Evolutionary conservation across 257 asterid genomes (phyloP).

Genomic region (Solanum neorickii): DNA sequence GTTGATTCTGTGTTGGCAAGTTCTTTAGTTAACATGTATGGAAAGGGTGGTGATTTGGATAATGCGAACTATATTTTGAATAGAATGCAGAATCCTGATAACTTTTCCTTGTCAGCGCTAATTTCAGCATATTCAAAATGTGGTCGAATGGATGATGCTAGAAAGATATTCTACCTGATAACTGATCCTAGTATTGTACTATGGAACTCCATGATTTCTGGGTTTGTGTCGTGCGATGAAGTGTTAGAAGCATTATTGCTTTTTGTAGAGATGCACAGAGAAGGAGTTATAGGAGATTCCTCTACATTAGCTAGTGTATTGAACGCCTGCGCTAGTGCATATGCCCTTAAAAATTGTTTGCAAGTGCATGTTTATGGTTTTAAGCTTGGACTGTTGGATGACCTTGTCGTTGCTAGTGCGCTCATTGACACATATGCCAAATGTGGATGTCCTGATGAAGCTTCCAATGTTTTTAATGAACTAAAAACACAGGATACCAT

Average conservation of each 20-base stretch:
- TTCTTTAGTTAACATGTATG: slow-evolving; percentile 74
- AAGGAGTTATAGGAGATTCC: slow-evolving; percentile 38
- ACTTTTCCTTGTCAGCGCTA: slow-evolving; percentile 65
- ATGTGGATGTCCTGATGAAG: slow-evolving; percentile 38
- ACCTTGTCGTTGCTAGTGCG: slow-evolving; percentile 57
- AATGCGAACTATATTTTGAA: slow-evolving; percentile 29
- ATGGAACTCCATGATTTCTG: slow-evolving; percentile 73
- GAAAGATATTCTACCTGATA: slow-evolving; percentile 33
- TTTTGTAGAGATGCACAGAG: slow-evolving; percentile 37
- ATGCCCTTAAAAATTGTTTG: slow-evolving; percentile 26
- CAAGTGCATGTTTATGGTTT: slow-evolving; percentile 43
- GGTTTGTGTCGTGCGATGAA: slow-evolving; percentile 42
- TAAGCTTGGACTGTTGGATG: slow-evolving; percentile 40
- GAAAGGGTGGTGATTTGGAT: slow-evolving; percentile 58
- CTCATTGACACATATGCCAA: slow-evolving; percentile 61
- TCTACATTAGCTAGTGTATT: slow-evolving; percentile 56
- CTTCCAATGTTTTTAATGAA: slow-evolving; percentile 50
- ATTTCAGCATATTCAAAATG: slow-evolving; percentile 55
- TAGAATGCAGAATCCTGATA: slow-evolving; percentile 41
- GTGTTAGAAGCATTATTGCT: slow-evolving; percentile 33
- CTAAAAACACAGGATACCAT: slow-evolving; percentile 52
- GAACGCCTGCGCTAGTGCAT: slow-evolving; percentile 50
- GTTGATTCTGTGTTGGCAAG: slow-evolving; percentile 57
- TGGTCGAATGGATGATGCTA: slow-evolving; percentile 58
- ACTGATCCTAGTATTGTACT: slow-evolving; percentile 41